These are phyloP conservation scores for Metschnikowia amazonensis DNA, from an alignment of 805 yeast genomes.

Conservation along the genomic window DNA sequence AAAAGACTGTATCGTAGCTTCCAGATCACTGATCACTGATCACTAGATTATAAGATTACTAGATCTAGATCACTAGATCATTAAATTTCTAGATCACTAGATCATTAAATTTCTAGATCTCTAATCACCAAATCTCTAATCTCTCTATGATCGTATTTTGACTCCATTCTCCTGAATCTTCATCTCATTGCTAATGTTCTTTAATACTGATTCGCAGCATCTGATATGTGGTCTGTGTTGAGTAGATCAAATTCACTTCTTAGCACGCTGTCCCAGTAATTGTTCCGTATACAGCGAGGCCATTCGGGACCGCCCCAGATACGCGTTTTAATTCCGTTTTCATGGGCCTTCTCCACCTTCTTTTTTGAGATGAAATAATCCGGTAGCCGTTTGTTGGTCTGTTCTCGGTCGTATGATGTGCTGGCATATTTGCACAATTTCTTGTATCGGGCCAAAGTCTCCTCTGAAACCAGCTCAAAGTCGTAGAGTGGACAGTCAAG, in stretches of 20 bases:
- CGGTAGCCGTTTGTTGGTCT: slow-evolving; percentile 4
- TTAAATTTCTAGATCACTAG: too few species aligned
- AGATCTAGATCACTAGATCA: too few species aligned
- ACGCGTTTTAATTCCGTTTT: slow-evolving; percentile 49
- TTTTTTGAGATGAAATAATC: slow-evolving; percentile 16
- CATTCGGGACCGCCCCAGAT: slow-evolving; percentile 72
- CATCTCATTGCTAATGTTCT: not conserved
- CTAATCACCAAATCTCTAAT: too few species aligned
- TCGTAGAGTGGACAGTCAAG: slow-evolving; percentile 50
- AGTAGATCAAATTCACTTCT: slow-evolving; percentile 52
- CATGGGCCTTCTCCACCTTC: slow-evolving; percentile 44
- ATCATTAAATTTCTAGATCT: too few species aligned
- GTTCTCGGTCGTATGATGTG: slow-evolving; percentile 34
- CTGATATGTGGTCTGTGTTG: slow-evolving; percentile 57
- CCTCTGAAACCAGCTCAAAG: slow-evolving; percentile 22
- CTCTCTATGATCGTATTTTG: too few species aligned
- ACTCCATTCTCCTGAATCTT: too few species aligned
- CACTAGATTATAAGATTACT: too few species aligned
- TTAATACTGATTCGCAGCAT: slow-evolving; percentile 24
- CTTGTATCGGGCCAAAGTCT: slow-evolving; percentile 22
- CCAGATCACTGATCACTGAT: too few species aligned
- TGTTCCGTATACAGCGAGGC: slow-evolving; percentile 48
- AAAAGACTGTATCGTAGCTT: too few species aligned
- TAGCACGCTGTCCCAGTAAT: slow-evolving; percentile 48
- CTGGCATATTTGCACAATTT: slow-evolving; percentile 40